A percentile compares a stretch with the other conserved stretches of the same genome.
phyloP scores from a whole-genome alignment of 2,329 filamentous ascomycete genomes.

The Cladorrhinum sp. region DNA sequence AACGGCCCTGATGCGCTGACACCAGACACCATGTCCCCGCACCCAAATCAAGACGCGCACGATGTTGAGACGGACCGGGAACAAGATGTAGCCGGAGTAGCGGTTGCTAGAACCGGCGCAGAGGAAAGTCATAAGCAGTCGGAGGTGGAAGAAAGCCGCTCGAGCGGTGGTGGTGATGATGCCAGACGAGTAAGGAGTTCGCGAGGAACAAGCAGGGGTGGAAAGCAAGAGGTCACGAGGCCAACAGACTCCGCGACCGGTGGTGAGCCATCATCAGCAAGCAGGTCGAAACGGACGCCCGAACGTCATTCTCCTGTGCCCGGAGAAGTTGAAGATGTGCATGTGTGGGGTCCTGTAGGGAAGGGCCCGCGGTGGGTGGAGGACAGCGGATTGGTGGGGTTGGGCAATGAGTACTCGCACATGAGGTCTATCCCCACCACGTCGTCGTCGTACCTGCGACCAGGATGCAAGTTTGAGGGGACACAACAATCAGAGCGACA shows the following conservation, averaged over 20 bases:
- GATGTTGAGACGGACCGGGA: conserved; percentile 20
- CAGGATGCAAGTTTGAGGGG: conserved; percentile 84
- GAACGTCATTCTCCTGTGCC: conserved; percentile 11
- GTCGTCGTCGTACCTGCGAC: conserved; percentile 81
- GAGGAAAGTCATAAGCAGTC: conserved; percentile 30
- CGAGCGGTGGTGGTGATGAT: conserved; percentile 7
- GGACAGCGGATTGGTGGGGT: conserved; percentile 34
- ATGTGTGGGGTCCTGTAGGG: conserved; percentile 33
- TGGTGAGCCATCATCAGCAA: not conserved
- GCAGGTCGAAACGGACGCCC: conserved; percentile 8
- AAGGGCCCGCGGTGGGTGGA: conserved; percentile 30
- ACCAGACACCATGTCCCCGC: conserved; percentile 44
- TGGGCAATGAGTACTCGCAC: conserved; percentile 29
- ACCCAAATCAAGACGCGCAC: conserved; percentile 32
- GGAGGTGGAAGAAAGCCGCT: conserved; percentile 27
- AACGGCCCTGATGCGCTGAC: conserved; percentile 34
- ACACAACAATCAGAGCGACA: conserved; percentile 92
- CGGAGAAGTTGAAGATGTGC: conserved; percentile 36
- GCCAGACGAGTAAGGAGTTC: not conserved
- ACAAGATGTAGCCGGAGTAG: conserved; percentile 19
- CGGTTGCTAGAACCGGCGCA: conserved; percentile 11
- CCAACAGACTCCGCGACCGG: conserved; percentile 5
- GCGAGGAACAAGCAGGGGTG: not conserved
- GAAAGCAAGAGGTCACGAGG: conserved; percentile 2
- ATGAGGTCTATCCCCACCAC: conserved; percentile 65